These are phyloP conservation scores for Punctularia strigosozonata DNA, from an alignment of 768 basidiomycete genomes.

Conservation along the genomic window DNA sequence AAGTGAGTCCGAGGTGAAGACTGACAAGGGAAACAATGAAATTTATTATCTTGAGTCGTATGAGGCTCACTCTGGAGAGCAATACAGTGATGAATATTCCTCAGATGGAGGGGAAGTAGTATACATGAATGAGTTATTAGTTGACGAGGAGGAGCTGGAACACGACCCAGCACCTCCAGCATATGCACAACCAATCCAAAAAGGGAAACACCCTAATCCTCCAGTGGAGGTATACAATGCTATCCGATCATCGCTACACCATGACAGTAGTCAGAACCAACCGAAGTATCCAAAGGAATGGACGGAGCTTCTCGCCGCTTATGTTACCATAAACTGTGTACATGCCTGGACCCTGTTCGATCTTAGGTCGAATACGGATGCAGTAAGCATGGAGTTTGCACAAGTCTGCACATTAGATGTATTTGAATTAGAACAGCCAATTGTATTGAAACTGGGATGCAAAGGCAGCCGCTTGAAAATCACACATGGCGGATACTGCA, in stretches of 20 bases:
- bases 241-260: not conserved
- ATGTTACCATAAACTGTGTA: conserved; percentile 2
- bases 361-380: conserved; percentile 2
- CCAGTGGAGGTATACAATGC: not conserved
- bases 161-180: not conserved
- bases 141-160: not conserved
- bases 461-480: conserved; percentile 18
- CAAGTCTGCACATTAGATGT: not conserved
- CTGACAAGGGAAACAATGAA: too few relatives aligned
- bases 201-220: not conserved
- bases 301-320: not conserved
- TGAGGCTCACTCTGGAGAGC: not conserved
- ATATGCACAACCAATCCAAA: not conserved
- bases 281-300: not conserved
- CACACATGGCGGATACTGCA: conserved; percentile 6
- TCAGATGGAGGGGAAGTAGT: not conserved
- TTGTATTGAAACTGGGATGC: conserved; percentile 11
- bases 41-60: too few relatives aligned
- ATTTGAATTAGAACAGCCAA: not conserved
- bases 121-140: not conserved
- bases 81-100: not conserved
- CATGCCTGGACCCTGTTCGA: conserved; percentile 2
- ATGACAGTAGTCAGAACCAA: not conserved
- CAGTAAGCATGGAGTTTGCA: conserved; percentile 1
- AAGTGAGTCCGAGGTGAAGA: too few relatives aligned